These are phyloP conservation scores for Termitomyces sp. DNA, from an alignment of 768 basidiomycete species.

Conservation along the genomic window DNA sequence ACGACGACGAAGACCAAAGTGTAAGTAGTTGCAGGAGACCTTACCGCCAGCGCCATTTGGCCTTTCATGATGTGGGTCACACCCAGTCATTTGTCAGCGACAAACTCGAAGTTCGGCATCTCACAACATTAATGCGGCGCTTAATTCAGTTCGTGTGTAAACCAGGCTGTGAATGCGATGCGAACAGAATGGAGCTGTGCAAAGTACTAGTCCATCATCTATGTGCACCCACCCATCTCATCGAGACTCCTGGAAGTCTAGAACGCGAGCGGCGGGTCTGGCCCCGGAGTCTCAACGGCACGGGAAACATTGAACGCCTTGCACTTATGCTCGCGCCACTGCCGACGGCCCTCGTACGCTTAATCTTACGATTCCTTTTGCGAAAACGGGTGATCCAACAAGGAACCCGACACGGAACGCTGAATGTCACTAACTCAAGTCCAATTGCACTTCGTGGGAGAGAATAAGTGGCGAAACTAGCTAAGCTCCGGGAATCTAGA, in stretches of 20 bases:
- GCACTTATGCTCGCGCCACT: background rate
- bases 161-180: background rate
- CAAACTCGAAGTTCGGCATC: background rate
- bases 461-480: background rate
- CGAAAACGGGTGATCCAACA: background rate
- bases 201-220: no score
- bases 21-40: background rate
- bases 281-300: background rate
- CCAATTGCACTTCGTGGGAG: background rate
- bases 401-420: background rate
- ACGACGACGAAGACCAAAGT: constrained; percentile 5
- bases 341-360: background rate
- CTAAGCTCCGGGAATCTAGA: background rate
- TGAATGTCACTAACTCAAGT: background rate
- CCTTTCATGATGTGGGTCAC: background rate
- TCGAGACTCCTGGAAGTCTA: no score
- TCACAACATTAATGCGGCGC: background rate
- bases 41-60: background rate
- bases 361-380: background rate
- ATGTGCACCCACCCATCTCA: no score
- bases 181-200: background rate
- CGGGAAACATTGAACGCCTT: no score
- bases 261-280: background rate
- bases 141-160: background rate
- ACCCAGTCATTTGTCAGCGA: constrained; percentile 2